Evolutionary conservation across 2,329 filamentous ascomycete genomes (phyloP), one percentile per base, ranked within the genome.

Genomic region (Teratosphaeriaceae sp.): DNA sequence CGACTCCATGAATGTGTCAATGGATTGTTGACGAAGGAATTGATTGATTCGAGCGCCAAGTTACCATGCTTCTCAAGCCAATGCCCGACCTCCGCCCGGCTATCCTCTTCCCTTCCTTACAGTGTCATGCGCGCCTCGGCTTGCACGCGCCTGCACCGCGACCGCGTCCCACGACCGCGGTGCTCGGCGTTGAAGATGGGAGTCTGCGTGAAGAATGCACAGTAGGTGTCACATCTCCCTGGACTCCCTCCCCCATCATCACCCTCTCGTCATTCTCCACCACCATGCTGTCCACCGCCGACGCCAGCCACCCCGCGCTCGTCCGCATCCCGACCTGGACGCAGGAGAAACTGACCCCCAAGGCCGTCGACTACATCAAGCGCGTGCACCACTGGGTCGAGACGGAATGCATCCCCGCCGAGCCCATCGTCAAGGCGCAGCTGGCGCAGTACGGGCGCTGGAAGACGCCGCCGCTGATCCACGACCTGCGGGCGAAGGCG

Each of bases 371-470:
- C 26, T 47, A 39, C 15, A 51, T 55, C 46, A 47, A 48, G 30
- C 45, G 44, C 23, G 52, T 55, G 20, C 47, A 51, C 39, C 22
- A 53, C 24, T 53, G 50, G 50, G 48, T 55, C 22, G 52, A 53
- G 22, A 48, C 44, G n/a, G 52, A 55, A 45, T 53, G 50, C 22
- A 44, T 54, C 5, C 52, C 52, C 19, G 50, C 52, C 5, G 52
- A 54, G 30, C 48, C 50, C 5, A 50, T 55, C 12, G 44, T 51
- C 45, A 55, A 53, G 34, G 48, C 48, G 6, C 52, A 55, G 23
- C 29, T 53, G 13, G 34, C 35, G 21, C 40, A 52, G 33, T 23
- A 30, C 34, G 51, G 50, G 21, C 42, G 50, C 38, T 54, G 51
- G 51, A 53, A 51, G 43, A 49, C 48, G 22, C 52, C 52, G 3